Conservation (phyloP, 768 basidiomycete species). For the Clitopilus hobsonii region DNA sequence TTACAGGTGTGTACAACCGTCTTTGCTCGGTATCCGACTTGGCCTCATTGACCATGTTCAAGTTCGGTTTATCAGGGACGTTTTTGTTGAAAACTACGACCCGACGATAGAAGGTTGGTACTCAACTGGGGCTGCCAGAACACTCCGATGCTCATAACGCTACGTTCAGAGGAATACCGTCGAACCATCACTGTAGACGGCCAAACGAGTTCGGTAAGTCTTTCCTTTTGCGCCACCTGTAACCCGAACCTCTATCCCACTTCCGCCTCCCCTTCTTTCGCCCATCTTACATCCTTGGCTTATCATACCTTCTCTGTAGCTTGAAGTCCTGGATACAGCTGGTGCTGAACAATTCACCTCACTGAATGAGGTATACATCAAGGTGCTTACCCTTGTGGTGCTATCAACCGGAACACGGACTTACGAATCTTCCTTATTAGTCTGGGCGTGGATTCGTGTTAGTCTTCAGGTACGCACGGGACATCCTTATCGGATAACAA, state of each 20-base stretch:
- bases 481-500: conserved; percentile 4
- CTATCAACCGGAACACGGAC: background rate
- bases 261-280: conserved; percentile 1
- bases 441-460: conserved; percentile 75
- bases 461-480: conserved; percentile 60
- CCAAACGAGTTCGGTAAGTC: conserved; percentile 53
- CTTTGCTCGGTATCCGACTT: background rate
- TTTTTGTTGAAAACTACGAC: conserved; percentile 74
- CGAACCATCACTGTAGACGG: conserved; percentile 64
- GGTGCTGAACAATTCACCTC: conserved; percentile 85
- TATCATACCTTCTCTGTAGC: conserved; percentile 32
- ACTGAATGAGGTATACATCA: conserved; percentile 78
- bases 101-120: conserved; percentile 77
- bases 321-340: conserved; percentile 80
- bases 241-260: background rate
- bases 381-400: conserved; percentile 35
- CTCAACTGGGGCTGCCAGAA: no score
- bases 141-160: no score
- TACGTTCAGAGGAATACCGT: conserved; percentile 61
- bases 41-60: no score
- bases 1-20: conserved; percentile 46
- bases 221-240: conserved; percentile 3
- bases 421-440: conserved; percentile 26
- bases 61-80: conserved; percentile 71
- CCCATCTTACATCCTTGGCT: conserved; percentile 1